Conservation (phyloP, 2,329 filamentous ascomycete species). For the Lasiodiplodia sp. region DNA sequence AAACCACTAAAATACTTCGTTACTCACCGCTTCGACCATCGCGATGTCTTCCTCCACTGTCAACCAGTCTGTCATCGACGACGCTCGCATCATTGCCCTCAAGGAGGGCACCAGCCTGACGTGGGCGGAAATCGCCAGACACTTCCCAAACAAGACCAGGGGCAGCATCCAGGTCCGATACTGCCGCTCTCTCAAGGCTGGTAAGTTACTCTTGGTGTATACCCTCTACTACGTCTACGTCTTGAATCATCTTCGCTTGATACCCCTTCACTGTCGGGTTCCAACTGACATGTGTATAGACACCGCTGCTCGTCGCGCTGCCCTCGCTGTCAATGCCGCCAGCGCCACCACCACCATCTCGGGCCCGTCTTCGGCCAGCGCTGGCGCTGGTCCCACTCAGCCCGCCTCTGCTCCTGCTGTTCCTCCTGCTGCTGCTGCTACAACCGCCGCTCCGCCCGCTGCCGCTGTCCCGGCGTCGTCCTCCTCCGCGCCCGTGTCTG, state of each 20-base stretch:
- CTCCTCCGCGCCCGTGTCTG: neutral
- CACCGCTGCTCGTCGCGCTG: neutral
- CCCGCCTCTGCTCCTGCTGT: neutral
- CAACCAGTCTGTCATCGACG: neutral
- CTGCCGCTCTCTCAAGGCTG: neutral
- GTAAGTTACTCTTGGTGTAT: neutral
- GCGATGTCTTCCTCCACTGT: neutral
- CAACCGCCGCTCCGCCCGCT: neutral
- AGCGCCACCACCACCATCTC: neutral
- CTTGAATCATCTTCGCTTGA: neutral
- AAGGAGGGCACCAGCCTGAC: neutral
- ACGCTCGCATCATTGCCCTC: slow-evolving; percentile 21
- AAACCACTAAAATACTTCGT: neutral
- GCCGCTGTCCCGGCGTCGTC: neutral
- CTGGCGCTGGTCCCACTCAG: neutral
- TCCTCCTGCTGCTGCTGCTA: neutral
- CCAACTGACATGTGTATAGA: neutral
- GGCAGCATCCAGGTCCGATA: slow-evolving; percentile 26
- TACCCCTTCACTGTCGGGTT: neutral
- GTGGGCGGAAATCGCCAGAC: slow-evolving; percentile 4
- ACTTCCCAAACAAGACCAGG: slow-evolving; percentile 7
- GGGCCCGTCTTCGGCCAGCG: neutral
- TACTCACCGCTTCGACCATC: neutral
- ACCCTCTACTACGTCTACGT: neutral
- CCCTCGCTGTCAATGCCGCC: slow-evolving; percentile 3